Conservation (phyloP, 148 eudicot species). For the Chenopodium quinoa region DNA sequence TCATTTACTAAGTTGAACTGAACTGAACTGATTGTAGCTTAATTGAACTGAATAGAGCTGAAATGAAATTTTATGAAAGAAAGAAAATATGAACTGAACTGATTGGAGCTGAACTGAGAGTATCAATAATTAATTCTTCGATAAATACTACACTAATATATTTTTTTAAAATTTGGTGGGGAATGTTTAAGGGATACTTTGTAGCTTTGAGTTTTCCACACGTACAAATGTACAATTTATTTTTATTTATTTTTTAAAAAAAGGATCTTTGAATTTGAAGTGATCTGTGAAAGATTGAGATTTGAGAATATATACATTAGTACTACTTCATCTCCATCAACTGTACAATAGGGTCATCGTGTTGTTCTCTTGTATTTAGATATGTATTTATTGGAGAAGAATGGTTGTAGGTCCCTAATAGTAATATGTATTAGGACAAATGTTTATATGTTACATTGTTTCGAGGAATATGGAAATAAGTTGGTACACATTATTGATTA, state of each 20-base stretch:
- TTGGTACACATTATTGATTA: too few relatives aligned
- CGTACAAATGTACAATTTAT: too few relatives aligned
- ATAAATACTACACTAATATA: too few relatives aligned
- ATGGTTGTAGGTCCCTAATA: background rate
- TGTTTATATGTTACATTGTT: background rate
- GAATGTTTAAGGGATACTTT: background rate
- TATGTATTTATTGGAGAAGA: background rate
- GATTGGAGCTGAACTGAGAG: too few relatives aligned
- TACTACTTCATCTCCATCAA: background rate
- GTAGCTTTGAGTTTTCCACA: background rate
- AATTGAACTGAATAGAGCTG: too few relatives aligned
- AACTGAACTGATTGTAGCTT: too few relatives aligned
- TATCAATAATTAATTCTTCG: too few relatives aligned
- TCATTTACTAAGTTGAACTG: too few relatives aligned
- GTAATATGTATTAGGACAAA: background rate
- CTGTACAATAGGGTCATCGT: slow-evolving; percentile 9
- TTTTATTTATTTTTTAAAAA: too few relatives aligned
- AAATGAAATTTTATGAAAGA: too few relatives aligned
- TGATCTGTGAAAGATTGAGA: background rate
- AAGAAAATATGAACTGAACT: too few relatives aligned
- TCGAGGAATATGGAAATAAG: background rate
- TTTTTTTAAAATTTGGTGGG: background rate
- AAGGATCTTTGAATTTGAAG: background rate
- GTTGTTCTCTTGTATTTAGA: background rate
- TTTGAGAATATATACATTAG: background rate